Evolutionary conservation across 805 yeast genomes (phyloP).

Genomic region (Starmerella potacharoeniae): DNA sequence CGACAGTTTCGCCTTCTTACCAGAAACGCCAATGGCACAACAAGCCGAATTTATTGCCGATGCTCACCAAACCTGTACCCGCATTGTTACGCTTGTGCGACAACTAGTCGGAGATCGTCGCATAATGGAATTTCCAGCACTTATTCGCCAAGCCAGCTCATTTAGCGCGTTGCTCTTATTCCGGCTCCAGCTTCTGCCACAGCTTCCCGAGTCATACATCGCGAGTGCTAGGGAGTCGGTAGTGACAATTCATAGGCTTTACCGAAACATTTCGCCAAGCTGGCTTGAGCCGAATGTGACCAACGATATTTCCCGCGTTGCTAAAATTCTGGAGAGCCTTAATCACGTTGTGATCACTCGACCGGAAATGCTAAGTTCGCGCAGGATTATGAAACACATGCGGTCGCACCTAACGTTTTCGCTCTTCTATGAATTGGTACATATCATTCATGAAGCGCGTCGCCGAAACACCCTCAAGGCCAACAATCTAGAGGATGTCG

Average conservation of each 20-base stretch:
- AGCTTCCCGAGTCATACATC: constrained; percentile 54
- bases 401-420: constrained; percentile 88
- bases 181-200: constrained; percentile 68
- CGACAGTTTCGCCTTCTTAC: constrained; percentile 79
- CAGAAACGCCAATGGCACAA: constrained; percentile 67
- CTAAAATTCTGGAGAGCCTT: constrained; percentile 77
- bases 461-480: constrained; percentile 38
- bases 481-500: not conserved
- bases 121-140: constrained; percentile 74
- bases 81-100: constrained; percentile 67
- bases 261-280: constrained; percentile 76
- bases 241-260: constrained; percentile 81
- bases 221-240: constrained; percentile 88
- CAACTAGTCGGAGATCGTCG: constrained; percentile 55
- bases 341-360: constrained; percentile 78
- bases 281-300: constrained; percentile 67
- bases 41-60: constrained; percentile 73
- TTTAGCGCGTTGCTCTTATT: constrained; percentile 65
- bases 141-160: constrained; percentile 74
- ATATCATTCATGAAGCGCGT: constrained; percentile 91
- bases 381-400: constrained; percentile 76
- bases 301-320: constrained; percentile 83
- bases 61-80: constrained; percentile 70
- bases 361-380: constrained; percentile 67
- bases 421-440: constrained; percentile 77